A percentile compares a stretch with the other conserved stretches of the same genome.
These are phyloP conservation scores for Penicillium bialowiezense DNA, from an alignment of 495 filamentous ascomycete species.

Conservation along the genomic window DNA sequence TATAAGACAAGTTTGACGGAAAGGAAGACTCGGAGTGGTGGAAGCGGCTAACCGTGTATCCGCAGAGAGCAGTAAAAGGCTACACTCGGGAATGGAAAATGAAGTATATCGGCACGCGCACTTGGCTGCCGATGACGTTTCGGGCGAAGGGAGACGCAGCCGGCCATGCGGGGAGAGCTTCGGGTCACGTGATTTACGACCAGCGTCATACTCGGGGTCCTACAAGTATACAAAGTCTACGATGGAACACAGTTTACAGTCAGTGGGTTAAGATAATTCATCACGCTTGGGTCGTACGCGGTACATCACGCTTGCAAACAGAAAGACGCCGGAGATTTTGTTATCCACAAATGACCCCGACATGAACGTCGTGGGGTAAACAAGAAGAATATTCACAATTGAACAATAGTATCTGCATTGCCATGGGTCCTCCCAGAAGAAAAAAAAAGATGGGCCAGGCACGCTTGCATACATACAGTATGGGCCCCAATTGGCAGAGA, in stretches of 20 bases:
- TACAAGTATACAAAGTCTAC: slow-evolving; percentile 7
- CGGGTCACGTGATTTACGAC: slow-evolving; percentile 3
- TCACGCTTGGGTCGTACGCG: slow-evolving; percentile 10
- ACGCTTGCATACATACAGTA: slow-evolving; percentile 25
- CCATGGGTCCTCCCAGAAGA: slow-evolving; percentile 10
- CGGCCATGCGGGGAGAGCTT: slow-evolving; percentile 6
- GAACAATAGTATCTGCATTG: slow-evolving; percentile 24
- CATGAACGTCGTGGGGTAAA: slow-evolving; percentile 20
- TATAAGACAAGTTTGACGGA: neutral
- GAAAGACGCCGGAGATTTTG: slow-evolving; percentile 15
- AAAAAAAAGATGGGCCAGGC: slow-evolving; percentile 3
- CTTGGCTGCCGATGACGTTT: slow-evolving; percentile 27
- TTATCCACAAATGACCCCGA: slow-evolving; percentile 25
- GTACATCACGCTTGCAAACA: slow-evolving; percentile 20
- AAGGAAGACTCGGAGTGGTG: neutral
- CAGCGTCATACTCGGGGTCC: neutral
- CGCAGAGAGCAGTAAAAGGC: neutral
- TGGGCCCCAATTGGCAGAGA: neutral
- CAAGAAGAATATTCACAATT: slow-evolving; percentile 41
- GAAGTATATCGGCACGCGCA: neutral
- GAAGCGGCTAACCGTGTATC: neutral
- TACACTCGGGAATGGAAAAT: neutral
- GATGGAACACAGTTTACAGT: neutral
- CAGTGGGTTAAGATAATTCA: neutral
- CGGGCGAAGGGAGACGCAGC: slow-evolving; percentile 38